A percentile compares a stretch with the other conserved stretches of the same genome.
Conservation (phyloP, 73 alveolate species). For the Paramecium biaurelia region DNA sequence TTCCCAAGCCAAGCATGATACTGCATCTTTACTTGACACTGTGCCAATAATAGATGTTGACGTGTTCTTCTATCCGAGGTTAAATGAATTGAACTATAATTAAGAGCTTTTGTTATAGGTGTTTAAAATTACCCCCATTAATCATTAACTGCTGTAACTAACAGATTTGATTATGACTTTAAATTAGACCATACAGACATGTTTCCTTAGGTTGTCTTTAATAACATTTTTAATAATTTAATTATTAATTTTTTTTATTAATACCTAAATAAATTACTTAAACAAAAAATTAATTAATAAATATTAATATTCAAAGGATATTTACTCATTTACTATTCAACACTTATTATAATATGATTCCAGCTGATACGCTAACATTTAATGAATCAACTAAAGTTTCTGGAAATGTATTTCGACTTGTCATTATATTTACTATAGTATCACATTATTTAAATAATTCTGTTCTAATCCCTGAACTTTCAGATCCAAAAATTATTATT, state of each 20-base stretch:
- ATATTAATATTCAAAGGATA: background rate
- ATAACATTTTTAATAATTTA: background rate
- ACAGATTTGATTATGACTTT: background rate
- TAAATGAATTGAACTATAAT: background rate
- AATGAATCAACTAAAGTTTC: conserved; percentile 56
- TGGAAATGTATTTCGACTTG: conserved; percentile 26
- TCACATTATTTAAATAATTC: conserved; percentile 34
- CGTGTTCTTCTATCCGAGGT: conserved; percentile 49
- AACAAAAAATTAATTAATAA: background rate
- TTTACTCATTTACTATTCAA: background rate
- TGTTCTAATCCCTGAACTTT: conserved; percentile 36
- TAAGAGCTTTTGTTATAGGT: background rate
- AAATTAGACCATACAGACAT: conserved; percentile 18
- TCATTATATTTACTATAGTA: background rate
- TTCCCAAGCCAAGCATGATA: conserved; percentile 36
- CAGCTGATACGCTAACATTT: conserved; percentile 48
- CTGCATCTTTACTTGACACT: background rate
- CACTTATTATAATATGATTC: conserved; percentile 21
- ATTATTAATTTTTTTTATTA: background rate
- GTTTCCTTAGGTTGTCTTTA: background rate
- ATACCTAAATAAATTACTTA: background rate
- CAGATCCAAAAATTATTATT: conserved; percentile 49
- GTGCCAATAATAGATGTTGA: conserved; percentile 15
- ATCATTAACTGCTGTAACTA: background rate
- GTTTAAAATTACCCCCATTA: background rate